Conservation (phyloP, 2,329 filamentous ascomycete genomes). For the Cercospora sp. region DNA sequence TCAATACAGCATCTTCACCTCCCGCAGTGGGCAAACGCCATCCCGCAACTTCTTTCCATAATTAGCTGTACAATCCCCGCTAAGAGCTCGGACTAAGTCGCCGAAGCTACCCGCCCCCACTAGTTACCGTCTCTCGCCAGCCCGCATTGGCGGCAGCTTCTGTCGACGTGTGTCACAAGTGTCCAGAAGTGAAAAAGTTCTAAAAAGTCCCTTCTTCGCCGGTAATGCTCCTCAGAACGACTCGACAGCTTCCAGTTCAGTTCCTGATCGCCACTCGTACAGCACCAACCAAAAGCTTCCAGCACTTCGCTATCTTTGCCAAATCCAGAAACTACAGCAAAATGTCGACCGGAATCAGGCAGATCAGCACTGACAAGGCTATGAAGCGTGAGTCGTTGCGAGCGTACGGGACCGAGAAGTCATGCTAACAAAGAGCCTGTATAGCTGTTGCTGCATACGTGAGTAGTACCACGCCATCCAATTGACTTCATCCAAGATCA, state of each 20-base stretch:
- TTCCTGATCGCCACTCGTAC: slow-evolving; percentile 10
- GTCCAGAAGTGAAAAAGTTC: background rate
- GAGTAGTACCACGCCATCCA: slow-evolving; percentile 29
- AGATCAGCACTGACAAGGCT: slow-evolving; percentile 16
- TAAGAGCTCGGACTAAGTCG: slow-evolving; percentile 9
- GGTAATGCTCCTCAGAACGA: slow-evolving; percentile 12
- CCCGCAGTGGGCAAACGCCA: background rate
- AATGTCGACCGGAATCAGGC: slow-evolving; percentile 13
- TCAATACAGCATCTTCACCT: background rate
- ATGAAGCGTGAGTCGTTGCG: slow-evolving; percentile 11
- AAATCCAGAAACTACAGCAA: slow-evolving; percentile 2
- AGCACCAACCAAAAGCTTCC: background rate
- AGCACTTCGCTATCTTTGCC: background rate
- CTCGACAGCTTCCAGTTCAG: slow-evolving; percentile 2
- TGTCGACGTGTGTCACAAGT: slow-evolving; percentile 12
- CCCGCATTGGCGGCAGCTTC: slow-evolving; percentile 1
- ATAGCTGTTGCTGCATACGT: slow-evolving; percentile 48
- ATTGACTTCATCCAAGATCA: background rate
- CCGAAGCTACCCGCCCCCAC: slow-evolving; percentile 12
- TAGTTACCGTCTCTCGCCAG: background rate
- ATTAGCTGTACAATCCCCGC: background rate
- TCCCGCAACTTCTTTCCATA: background rate
- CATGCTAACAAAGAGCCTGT: background rate
- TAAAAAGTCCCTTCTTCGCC: background rate
- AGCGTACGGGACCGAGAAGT: background rate